phyloP scores from a whole-genome alignment of 176 grass and related monocot genomes.

The Thinopyrum elongatum region DNA sequence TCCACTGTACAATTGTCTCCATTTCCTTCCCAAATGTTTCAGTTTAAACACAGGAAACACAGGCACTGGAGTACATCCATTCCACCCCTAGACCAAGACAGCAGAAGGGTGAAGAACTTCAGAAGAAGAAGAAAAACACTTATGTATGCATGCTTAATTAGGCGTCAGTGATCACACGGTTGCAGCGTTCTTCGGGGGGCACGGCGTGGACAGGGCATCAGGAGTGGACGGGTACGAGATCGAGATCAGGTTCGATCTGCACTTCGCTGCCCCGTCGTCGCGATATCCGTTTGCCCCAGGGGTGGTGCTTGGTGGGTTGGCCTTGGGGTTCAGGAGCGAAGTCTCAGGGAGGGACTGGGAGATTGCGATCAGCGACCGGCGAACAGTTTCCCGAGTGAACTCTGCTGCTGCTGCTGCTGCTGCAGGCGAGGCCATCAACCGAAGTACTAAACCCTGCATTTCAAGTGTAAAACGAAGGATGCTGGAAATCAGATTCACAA shows the following conservation, averaged over 20 bases:
- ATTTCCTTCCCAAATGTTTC: background rate
- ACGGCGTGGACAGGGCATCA: slow-evolving; percentile 45
- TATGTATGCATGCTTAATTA: slow-evolving; percentile 21
- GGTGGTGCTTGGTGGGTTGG: slow-evolving; percentile 28
- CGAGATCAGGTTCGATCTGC: slow-evolving; percentile 86
- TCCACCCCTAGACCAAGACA: slow-evolving; percentile 19
- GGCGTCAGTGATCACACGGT: slow-evolving; percentile 10
- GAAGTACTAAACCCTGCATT: slow-evolving; percentile 38
- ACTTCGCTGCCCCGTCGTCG: slow-evolving; percentile 45
- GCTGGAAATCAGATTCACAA: background rate
- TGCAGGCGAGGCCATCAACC: slow-evolving; percentile 57
- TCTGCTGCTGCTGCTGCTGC: slow-evolving; percentile 14
- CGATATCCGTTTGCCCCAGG: slow-evolving; percentile 18
- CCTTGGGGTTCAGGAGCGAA: slow-evolving; percentile 8
- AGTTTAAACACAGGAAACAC: slow-evolving; percentile 32
- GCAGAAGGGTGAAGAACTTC: slow-evolving; percentile 29
- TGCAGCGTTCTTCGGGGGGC: slow-evolving; percentile 31
- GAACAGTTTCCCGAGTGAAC: slow-evolving; percentile 60
- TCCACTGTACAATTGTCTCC: slow-evolving; percentile 32
- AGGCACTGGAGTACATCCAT: slow-evolving; percentile 1
- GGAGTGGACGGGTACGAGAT: slow-evolving; percentile 57
- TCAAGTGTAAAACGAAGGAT: slow-evolving; percentile 13
- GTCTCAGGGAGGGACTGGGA: slow-evolving; percentile 59
- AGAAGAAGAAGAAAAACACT: slow-evolving; percentile 13
- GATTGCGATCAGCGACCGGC: slow-evolving; percentile 78